A percentile compares a stretch with the other conserved stretches of the same genome.
Evolutionary conservation across 495 filamentous ascomycete species (phyloP).

Genomic region (Choiromyces venosus): DNA sequence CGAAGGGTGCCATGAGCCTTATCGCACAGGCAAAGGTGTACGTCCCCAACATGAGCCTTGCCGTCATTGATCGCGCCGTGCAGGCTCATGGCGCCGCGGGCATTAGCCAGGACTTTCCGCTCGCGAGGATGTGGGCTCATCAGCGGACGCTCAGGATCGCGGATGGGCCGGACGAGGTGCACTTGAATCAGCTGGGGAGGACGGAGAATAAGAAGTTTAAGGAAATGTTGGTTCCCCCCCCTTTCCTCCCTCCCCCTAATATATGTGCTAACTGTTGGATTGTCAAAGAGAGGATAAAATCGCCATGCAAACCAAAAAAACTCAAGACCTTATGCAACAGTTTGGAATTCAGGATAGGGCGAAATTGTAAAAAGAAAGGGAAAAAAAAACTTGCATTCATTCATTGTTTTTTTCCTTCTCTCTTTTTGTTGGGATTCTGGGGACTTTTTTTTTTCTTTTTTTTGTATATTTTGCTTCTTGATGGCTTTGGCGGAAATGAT

Average conservation of each 20-base stretch:
- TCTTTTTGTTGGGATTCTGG: too few relatives aligned
- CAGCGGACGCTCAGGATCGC: constrained; percentile 78
- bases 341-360: constrained; percentile 49
- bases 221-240: constrained; percentile 48
- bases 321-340: constrained; percentile 60
- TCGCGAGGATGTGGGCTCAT: constrained; percentile 79
- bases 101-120: constrained; percentile 82
- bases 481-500: not conserved
- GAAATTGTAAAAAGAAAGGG: constrained; percentile 19
- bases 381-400: too few relatives aligned
- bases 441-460: not conserved
- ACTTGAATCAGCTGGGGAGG: constrained; percentile 81
- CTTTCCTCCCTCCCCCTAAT: not conserved
- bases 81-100: constrained; percentile 82
- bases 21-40: constrained; percentile 85
- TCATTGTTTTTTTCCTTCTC: not conserved
- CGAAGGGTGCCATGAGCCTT: constrained; percentile 73
- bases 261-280: not conserved
- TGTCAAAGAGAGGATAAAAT: constrained; percentile 53
- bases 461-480: not conserved
- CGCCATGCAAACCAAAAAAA: constrained; percentile 58
- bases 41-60: constrained; percentile 68
- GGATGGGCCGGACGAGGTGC: constrained; percentile 90
- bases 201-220: constrained; percentile 70
- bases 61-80: constrained; percentile 79